Evolutionary conservation across 768 basidiomycete genomes (phyloP), one percentile per base, ranked within the genome.

Genomic region (Auricularia sp.): DNA sequence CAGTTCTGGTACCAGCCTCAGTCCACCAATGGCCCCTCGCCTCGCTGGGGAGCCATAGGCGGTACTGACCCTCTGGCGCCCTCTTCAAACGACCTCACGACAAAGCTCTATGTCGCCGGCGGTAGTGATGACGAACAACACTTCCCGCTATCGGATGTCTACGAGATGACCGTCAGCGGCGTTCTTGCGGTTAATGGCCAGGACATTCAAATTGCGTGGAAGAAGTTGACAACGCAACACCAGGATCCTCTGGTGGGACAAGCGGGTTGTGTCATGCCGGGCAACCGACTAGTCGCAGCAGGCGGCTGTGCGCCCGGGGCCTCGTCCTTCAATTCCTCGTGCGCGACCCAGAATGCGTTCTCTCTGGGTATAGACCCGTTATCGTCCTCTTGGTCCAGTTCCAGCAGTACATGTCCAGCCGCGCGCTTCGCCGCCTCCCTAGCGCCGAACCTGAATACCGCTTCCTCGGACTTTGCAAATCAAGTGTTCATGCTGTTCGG

Each of bases 401-500:
- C 58, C 81, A 81, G 39, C 2, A 73, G 75, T 16, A 65, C 78
- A 10, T 92, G 90, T 73, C 84, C 88, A 14, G 87, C 82, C n/a
- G 68, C 67, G 4, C 68, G 70, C 21, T 67, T 83, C 42, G 81
- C 83, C 36, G 82, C 87, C 21, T 77, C 82, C 6, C 71, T 92
- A 61, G 79, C 83, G 11, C 81, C 82, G 14, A 93, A 92, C 69
- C 71, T 80, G 64, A 89, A 85, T 69, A 65, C 67, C 2, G 79
- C 79, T 64, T 85, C 86, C 0, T 73, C 82, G 35, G 80, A 78
- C 58, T 91, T 88, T 72, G 47, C 70, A 14, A 80, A 82, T 4
- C 90, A 93, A 70, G 83, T 83, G 24, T 85, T 91, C 69, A 77
- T 90, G 62, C 71, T 90, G 37, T 79, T 90, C 29, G 90, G 91